A percentile compares a stretch with the other conserved stretches of the same genome.
Evolutionary conservation across 495 filamentous ascomycete genomes (phyloP).

Genomic region (Aspergillus campestris): DNA sequence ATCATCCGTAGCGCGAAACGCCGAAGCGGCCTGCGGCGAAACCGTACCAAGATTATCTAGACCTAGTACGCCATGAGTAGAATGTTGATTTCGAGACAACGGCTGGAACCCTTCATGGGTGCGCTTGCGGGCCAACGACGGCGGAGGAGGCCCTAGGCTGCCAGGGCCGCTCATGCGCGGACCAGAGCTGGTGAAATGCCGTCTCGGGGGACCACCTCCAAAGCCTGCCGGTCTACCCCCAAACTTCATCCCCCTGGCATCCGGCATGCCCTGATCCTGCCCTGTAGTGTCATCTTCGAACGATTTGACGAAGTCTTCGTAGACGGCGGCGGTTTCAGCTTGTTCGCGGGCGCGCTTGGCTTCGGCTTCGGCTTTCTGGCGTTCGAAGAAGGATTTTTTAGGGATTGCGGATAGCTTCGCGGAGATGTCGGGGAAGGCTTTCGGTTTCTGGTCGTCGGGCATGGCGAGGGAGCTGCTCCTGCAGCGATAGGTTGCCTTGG

Average conservation of each 20-base stretch:
- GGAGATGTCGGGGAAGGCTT: conserved; percentile 74
- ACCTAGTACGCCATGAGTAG: conserved; percentile 40
- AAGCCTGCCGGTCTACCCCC: conserved; percentile 34
- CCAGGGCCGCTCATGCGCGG: conserved; percentile 64
- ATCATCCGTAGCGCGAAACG: conserved; percentile 44
- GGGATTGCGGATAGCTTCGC: conserved; percentile 72
- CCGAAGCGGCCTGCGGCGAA: conserved; percentile 32
- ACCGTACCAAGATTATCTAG: conserved; percentile 44
- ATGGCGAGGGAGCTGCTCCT: conserved; percentile 22
- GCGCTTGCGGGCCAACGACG: conserved; percentile 43
- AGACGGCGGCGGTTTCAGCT: conserved; percentile 82
- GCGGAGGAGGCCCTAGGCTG: conserved; percentile 57
- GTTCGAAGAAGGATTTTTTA: conserved; percentile 88
- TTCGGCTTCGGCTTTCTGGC: conserved; percentile 86
- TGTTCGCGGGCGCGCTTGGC: conserved; percentile 82
- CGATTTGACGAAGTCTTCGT: conserved; percentile 83
- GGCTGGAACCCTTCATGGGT: conserved; percentile 39
- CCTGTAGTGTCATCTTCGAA: conserved; percentile 65
- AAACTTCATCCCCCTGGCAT: conserved; percentile 23
- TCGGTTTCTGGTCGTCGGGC: conserved; percentile 37
- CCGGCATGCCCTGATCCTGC: conserved; percentile 10
- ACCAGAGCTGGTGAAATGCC: conserved; percentile 47
- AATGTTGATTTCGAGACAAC: conserved; percentile 29
- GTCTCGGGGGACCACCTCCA: conserved; percentile 37
- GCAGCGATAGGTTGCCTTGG: conserved; percentile 12